Evolutionary conservation across 768 basidiomycete species (phyloP).

Genomic region (Chalciporus piperatus): DNA sequence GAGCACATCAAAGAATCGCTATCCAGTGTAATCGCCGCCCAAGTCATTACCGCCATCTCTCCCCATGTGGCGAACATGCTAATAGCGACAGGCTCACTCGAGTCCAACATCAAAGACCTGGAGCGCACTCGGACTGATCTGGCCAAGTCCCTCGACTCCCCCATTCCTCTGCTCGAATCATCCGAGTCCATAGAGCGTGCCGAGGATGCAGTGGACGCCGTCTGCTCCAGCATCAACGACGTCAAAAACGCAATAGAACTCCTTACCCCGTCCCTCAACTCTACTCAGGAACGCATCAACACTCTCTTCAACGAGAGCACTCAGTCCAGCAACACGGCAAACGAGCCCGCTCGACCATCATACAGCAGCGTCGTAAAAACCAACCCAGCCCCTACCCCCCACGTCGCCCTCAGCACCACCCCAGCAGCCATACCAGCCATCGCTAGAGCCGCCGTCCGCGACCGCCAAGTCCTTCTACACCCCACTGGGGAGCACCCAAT

Average conservation of each 20-base stretch:
- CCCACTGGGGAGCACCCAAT: neutral
- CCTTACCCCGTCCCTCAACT: neutral
- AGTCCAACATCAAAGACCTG: neutral
- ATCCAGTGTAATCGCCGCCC: neutral
- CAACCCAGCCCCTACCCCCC: neutral
- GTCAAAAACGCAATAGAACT: neutral
- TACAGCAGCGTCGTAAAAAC: neutral
- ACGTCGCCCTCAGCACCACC: neutral
- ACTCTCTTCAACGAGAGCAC: neutral
- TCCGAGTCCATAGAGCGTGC: accelerated
- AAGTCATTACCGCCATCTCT: neutral
- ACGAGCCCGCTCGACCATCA: too few relatives aligned
- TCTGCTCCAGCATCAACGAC: neutral
- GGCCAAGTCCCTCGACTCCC: too few relatives aligned
- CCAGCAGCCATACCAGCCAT: neutral
- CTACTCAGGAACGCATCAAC: neutral
- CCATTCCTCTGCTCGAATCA: neutral
- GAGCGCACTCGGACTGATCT: neutral
- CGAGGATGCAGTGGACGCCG: neutral
- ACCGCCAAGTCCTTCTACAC: neutral
- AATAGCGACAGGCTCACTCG: neutral
- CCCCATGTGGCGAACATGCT: neutral
- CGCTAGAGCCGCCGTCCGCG: neutral
- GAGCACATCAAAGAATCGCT: too few relatives aligned
- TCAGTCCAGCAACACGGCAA: neutral